Evolutionary conservation across 768 basidiomycete species (phyloP).

Genomic region (Lentinula detonsa): DNA sequence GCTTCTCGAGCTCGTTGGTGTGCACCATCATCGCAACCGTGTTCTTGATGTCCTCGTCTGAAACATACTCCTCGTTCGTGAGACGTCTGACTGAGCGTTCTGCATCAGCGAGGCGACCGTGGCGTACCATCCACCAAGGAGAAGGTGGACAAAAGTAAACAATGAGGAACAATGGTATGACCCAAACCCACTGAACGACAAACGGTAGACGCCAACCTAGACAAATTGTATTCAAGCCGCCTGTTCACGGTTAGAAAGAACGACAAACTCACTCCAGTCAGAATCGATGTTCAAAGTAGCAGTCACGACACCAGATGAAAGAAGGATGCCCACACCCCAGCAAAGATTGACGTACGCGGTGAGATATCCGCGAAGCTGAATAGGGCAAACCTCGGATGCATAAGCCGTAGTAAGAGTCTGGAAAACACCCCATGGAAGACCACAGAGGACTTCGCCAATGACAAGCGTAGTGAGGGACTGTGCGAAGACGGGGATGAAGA

Average conservation of each 20-base stretch:
- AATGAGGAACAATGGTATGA: slow-evolving; percentile 12
- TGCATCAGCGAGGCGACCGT: slow-evolving; percentile 14
- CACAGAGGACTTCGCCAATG: not conserved
- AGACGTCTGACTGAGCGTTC: slow-evolving; percentile 11
- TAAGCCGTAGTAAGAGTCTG: slow-evolving; percentile 18
- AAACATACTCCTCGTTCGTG: slow-evolving; percentile 11
- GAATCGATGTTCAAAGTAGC: slow-evolving; percentile 13
- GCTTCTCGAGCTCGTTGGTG: slow-evolving; percentile 15
- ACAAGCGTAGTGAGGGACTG: slow-evolving; percentile 3
- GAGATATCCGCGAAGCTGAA: slow-evolving; percentile 15
- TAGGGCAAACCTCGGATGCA: slow-evolving; percentile 18
- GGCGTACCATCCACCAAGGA: slow-evolving; percentile 18
- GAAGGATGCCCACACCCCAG: slow-evolving; percentile 15
- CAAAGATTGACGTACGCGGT: slow-evolving; percentile 20
- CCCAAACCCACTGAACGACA: slow-evolving; percentile 19
- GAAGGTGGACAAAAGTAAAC: slow-evolving; percentile 13
- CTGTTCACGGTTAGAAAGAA: not conserved
- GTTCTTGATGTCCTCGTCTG: slow-evolving; percentile 12
- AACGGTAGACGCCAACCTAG: slow-evolving; percentile 18
- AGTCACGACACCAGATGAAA: slow-evolving; percentile 13
- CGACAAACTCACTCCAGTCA: slow-evolving; percentile 12
- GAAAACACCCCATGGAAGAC: slow-evolving; percentile 11
- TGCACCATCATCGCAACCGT: slow-evolving; percentile 17
- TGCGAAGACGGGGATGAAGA: slow-evolving; percentile 16
- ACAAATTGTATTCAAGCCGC: not conserved